Base-by-base conservation (phyloP, 352 stramenopile genomes). In the Pythium folliculosum region DNA sequence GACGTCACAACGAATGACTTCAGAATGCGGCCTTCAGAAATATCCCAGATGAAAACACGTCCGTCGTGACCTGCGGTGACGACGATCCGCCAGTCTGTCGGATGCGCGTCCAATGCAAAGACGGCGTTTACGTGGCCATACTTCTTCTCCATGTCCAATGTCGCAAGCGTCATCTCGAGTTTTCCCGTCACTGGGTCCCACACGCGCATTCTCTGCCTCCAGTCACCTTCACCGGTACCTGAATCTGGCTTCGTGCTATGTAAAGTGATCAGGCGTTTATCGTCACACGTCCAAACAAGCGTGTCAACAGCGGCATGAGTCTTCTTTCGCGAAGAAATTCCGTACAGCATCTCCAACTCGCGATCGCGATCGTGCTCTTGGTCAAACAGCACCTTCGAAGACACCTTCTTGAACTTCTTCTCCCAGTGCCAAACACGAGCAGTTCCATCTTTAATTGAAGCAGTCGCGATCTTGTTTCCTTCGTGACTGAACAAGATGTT, bases 391-490 rank as follows among this genome's bases (percentile, higher is more conserved):
- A 71, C 61, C 21, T 67, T 72, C 55, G 68, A 52, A 21, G 69
- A 60, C 6, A 75, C 22, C 48, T 75, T 75, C 63, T 69, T 71
- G 63, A 71, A 75, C 54, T 77, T 75, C 44, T 71, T 76, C 43
- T 74, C 56, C 72, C 69, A 77, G 50, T 63, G 38, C 76, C 76
- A 82, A 0, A 82, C 50, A 38, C 76, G 60, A 22, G 72, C 69
- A 1, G 76, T 82, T 49, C 94, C 91, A 71, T 98, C 94, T 60
- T 95, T 90, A 63, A 94, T 90, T 44, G 89, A 97, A 30, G 84
- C 90, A 56, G 90, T 97, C 2, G 97, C 74, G 38, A 98, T 84
- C 3, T 86, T 73, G 72, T 97, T 87, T 37, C 91, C 91, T 32
- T 64, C 65, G 53, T 85, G 75, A 21, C 82, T 97, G 71, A 97